A percentile compares a stretch with the other conserved stretches of the same genome.
Conservation (phyloP, 2,329 filamentous ascomycete genomes). For the Whalleya microplaca region DNA sequence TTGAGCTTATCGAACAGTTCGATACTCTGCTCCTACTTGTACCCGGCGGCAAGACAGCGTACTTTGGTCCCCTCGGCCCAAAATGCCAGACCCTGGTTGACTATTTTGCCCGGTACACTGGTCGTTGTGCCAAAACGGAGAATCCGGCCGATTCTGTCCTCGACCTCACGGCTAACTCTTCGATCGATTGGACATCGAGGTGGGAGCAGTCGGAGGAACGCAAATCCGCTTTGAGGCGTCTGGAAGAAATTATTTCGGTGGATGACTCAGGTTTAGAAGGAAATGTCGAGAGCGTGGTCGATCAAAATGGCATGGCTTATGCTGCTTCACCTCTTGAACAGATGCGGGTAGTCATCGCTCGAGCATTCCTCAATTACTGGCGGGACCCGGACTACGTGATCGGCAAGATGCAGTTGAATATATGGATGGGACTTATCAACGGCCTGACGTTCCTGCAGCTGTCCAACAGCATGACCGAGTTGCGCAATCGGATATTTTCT, state of each 20-base stretch:
- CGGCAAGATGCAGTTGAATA: constrained; percentile 64
- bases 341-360: constrained; percentile 53
- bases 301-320: too few species aligned
- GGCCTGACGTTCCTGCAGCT: constrained; percentile 71
- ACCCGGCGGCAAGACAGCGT: constrained; percentile 54
- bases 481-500: constrained; percentile 73
- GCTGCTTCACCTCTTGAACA: constrained; percentile 61
- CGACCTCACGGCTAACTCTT: too few species aligned
- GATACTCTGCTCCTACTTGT: constrained; percentile 57
- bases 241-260: too few species aligned
- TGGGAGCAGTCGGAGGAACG: constrained; percentile 50
- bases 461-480: constrained; percentile 58
- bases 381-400: constrained; percentile 64
- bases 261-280: too few species aligned
- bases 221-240: too few species aligned
- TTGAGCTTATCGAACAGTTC: constrained; percentile 57
- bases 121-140: constrained; percentile 46
- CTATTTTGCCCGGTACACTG: constrained; percentile 56
- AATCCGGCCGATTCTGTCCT: constrained; percentile 61
- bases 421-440: constrained; percentile 68
- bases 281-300: too few species aligned
- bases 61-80: constrained; percentile 54
- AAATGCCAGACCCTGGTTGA: constrained; percentile 50
- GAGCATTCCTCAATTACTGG: constrained; percentile 67
- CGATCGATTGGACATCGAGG: constrained; percentile 61